Percentiles rank a stretch among this genome's conserved stretches.
phyloP scores from a whole-genome alignment of 1,284 basidiomycete species.

The Heterobasidion irregulare region DNA sequence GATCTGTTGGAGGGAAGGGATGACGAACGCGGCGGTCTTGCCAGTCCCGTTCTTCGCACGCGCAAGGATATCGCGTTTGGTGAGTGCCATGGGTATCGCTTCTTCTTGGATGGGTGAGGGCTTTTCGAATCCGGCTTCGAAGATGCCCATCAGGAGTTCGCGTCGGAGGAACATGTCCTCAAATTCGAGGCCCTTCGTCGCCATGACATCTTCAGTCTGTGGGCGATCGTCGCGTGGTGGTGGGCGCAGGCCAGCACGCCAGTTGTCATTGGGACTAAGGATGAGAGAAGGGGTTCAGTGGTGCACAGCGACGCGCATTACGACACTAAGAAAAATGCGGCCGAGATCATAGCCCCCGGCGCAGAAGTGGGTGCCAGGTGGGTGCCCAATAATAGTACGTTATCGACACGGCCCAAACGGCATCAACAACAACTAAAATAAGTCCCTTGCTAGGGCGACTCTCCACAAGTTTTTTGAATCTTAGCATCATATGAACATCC shows the following conservation, averaged over 20 bases:
- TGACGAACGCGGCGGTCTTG: constrained; percentile 98
- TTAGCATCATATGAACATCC: too few relatives aligned
- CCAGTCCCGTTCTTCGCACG: constrained; percentile 89
- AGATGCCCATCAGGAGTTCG: constrained; percentile 79
- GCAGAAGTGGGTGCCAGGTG: constrained; percentile 1
- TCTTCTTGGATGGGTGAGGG: constrained; percentile 99
- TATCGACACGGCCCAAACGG: constrained; percentile 1
- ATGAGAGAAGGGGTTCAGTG: background rate
- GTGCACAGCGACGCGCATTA: too few relatives aligned
- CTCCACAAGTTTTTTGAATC: too few relatives aligned
- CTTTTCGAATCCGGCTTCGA: constrained; percentile 94
- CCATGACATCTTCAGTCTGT: constrained; percentile 92
- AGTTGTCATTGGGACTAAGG: constrained; percentile 26
- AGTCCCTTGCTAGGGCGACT: too few relatives aligned
- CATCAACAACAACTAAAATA: too few relatives aligned
- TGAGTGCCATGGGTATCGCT: constrained; percentile 83
- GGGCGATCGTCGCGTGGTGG: constrained; percentile 89
- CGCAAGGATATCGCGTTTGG: constrained; percentile 87
- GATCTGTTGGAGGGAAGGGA: constrained; percentile 91
- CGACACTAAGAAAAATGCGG: constrained; percentile 5
- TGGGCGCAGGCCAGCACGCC: constrained; percentile 74
- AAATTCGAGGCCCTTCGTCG: constrained; percentile 87
- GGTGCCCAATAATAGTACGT: background rate
- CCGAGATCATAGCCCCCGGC: too few relatives aligned
- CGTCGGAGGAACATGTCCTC: constrained; percentile 66